phyloP scores from a whole-genome alignment of 1,284 basidiomycete species.

The Schizophyllum commune region DNA sequence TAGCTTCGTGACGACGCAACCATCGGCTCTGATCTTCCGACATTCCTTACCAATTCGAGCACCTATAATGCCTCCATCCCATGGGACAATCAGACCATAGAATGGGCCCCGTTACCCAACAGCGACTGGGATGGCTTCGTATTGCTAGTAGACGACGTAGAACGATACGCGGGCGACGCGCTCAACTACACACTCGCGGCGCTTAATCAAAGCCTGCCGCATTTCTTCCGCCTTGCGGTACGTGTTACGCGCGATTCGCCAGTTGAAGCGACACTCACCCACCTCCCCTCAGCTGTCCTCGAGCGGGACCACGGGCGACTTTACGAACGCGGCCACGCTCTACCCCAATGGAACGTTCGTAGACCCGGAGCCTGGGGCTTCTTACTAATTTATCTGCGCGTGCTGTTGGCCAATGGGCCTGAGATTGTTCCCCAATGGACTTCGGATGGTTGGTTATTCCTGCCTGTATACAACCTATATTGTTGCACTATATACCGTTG shows the following conservation, averaged over 20 bases:
- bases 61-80: constrained; percentile 51
- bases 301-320: constrained; percentile 59
- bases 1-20: constrained; percentile 71
- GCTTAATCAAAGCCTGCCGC: constrained; percentile 55
- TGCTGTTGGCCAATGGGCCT: no score
- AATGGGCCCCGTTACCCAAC: constrained; percentile 51
- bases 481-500: no score
- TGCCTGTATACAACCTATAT: no score
- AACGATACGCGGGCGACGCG: constrained; percentile 60
- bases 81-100: constrained; percentile 48
- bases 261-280: constrained; percentile 2
- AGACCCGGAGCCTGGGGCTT: constrained; percentile 60
- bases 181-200: constrained; percentile 62
- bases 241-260: constrained; percentile 24
- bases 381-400: constrained; percentile 23
- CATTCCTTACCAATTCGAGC: constrained; percentile 66
- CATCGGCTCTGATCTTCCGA: constrained; percentile 60
- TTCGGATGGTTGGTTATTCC: no score
- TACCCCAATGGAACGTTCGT: constrained; percentile 81
- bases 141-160: constrained; percentile 80
- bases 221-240: constrained; percentile 81
- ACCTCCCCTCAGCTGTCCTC: constrained; percentile 40
- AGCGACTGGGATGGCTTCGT: constrained; percentile 71
- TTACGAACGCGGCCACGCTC: constrained; percentile 71
- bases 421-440: no score